These are phyloP conservation scores for Monilinia fructicola DNA, from an alignment of 2,329 filamentous ascomycete genomes.

Conservation along the genomic window DNA sequence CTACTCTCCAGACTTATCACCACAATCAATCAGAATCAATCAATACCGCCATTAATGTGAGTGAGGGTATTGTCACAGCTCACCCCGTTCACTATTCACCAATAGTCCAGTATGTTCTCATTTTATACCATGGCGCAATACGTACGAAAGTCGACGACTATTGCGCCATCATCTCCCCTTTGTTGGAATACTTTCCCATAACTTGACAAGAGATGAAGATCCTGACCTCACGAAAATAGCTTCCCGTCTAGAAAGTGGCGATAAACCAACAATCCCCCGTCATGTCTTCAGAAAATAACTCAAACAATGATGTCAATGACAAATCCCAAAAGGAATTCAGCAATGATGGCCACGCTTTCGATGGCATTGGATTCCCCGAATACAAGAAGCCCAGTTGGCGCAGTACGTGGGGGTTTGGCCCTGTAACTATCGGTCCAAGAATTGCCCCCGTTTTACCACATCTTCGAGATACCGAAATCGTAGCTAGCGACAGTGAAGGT, in stretches of 20 bases:
- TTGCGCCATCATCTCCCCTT: conserved; percentile 8
- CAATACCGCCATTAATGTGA: conserved; percentile 23
- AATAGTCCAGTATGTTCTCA: conserved; percentile 23
- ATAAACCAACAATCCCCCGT: conserved; percentile 5
- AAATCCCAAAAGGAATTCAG: conserved; percentile 7
- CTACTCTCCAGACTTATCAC: neutral
- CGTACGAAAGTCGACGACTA: neutral
- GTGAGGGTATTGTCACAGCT: neutral
- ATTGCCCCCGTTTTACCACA: conserved; percentile 40
- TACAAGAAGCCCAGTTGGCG: conserved; percentile 16
- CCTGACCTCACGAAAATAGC: neutral
- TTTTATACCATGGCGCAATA: conserved; percentile 3
- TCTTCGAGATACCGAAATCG: conserved; percentile 34
- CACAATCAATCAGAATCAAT: neutral
- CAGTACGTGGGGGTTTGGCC: conserved; percentile 19
- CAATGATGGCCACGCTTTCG: neutral
- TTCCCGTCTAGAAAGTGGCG: conserved; percentile 23
- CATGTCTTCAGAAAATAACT: conserved; percentile 7
- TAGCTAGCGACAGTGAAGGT: conserved; percentile 27
- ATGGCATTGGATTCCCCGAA: neutral
- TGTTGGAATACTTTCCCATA: neutral
- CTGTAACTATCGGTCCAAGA: conserved; percentile 30
- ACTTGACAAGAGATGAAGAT: neutral
- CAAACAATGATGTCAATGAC: conserved; percentile 1
- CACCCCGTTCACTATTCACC: conserved; percentile 19